Conservation (phyloP, 495 filamentous ascomycete genomes). For the Usnea hakonensis region DNA sequence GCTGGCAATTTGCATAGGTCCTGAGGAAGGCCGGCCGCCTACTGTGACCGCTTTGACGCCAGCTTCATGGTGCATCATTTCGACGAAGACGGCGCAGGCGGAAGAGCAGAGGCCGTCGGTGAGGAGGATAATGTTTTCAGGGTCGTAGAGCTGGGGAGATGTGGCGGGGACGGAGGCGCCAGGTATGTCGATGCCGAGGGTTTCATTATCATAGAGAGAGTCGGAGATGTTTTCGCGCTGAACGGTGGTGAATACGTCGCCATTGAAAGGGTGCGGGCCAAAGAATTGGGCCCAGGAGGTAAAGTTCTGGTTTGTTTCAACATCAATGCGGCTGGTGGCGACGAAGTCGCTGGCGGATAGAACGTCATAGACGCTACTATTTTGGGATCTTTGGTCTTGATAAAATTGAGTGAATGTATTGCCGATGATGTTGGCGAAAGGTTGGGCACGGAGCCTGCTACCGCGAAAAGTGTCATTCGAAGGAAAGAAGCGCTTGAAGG, state of each 20-base stretch:
- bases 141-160: conserved; percentile 33
- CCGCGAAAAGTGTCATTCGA: conserved; percentile 35
- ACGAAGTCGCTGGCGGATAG: conserved; percentile 34
- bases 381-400: conserved; percentile 13
- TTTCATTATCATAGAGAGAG: conserved; percentile 29
- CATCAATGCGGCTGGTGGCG: conserved; percentile 33
- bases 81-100: conserved; percentile 53
- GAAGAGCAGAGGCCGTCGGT: conserved; percentile 59
- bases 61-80: conserved; percentile 46
- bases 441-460: conserved; percentile 36
- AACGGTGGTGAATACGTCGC: conserved; percentile 38
- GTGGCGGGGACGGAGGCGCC: conserved; percentile 26
- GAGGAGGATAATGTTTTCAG: conserved; percentile 45
- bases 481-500: conserved; percentile 47
- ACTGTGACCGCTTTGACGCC: conserved; percentile 53
- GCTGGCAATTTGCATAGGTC: conserved; percentile 50
- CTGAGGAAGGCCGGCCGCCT: conserved; percentile 49
- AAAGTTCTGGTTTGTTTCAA: conserved; percentile 38
- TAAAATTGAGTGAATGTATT: conserved; percentile 30
- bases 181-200: conserved; percentile 33
- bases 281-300: conserved; percentile 46
- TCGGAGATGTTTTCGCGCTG: conserved; percentile 43
- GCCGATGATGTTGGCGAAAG: conserved; percentile 36
- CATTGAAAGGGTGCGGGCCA: conserved; percentile 35
- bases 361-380: conserved; percentile 15